A percentile compares a stretch with the other conserved stretches of the same genome.
phyloP scores from a whole-genome alignment of 1,139 yeast genomes.

The Sugiyamaella paludigena region DNA sequence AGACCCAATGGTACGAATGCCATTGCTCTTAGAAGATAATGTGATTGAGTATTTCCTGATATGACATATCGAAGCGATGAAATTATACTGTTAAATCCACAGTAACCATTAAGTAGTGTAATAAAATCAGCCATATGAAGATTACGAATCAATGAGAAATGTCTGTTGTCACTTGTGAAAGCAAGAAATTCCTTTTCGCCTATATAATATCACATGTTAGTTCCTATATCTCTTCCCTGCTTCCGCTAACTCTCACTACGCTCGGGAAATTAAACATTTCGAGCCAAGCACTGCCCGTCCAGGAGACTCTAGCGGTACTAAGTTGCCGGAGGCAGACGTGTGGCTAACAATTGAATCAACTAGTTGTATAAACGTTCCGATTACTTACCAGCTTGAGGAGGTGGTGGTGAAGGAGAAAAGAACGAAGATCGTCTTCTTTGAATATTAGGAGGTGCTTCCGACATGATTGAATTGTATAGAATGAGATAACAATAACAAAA shows the following conservation, averaged over 20 bases:
- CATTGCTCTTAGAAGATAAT: slow-evolving; percentile 85
- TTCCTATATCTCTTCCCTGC: too few species aligned
- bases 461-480: slow-evolving; percentile 2
- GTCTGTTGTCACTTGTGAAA: slow-evolving; percentile 76
- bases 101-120: slow-evolving; percentile 74
- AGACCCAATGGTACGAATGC: slow-evolving; percentile 83
- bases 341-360: too few species aligned
- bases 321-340: too few species aligned
- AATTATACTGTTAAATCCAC: slow-evolving; percentile 85
- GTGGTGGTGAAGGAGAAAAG: slow-evolving; percentile 40
- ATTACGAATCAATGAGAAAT: slow-evolving; percentile 40
- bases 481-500: too few species aligned
- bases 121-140: slow-evolving; percentile 95
- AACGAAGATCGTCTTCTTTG: slow-evolving; percentile 35
- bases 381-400: slow-evolving; percentile 30
- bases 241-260: too few species aligned
- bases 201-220: slow-evolving; percentile 1
- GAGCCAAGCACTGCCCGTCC: slow-evolving; percentile 1
- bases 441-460: slow-evolving; percentile 4
- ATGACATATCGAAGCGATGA: slow-evolving; percentile 71
- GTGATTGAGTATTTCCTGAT: slow-evolving; percentile 21
- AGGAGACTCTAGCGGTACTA: too few species aligned
- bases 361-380: slow-evolving; percentile 49
- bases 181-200: slow-evolving; percentile 70
- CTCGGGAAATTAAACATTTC: too few species aligned